phyloP scores from a whole-genome alignment of 192 early-diverging fungal species.

The Coemansia sp. region DNA sequence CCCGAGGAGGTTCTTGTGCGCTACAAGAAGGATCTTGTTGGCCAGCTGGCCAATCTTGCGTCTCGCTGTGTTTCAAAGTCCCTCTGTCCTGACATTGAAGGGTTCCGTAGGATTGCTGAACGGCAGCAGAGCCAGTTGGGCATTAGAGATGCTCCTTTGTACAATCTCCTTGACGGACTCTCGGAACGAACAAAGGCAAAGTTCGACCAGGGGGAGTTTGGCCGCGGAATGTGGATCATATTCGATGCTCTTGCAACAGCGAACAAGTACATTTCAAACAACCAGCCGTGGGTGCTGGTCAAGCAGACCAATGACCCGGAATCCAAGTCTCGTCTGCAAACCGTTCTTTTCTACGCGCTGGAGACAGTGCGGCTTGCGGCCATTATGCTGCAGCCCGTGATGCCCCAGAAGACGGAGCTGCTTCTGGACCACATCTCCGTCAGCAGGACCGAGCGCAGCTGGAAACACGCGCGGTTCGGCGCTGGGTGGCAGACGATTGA shows the following conservation, averaged over 20 bases:
- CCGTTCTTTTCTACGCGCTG: slow-evolving; percentile 70
- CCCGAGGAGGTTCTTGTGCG: slow-evolving; percentile 62
- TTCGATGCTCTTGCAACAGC: slow-evolving; percentile 67
- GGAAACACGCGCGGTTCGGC: slow-evolving; percentile 61
- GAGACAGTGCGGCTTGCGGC: slow-evolving; percentile 75
- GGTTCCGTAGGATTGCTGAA: slow-evolving; percentile 26
- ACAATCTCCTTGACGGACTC: slow-evolving; percentile 11
- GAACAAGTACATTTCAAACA: slow-evolving; percentile 70
- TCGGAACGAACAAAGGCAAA: slow-evolving; percentile 28
- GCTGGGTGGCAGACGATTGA: slow-evolving; percentile 57
- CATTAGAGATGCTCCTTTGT: slow-evolving; percentile 14
- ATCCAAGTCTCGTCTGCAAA: slow-evolving; percentile 54
- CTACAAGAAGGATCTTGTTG: slow-evolving; percentile 77
- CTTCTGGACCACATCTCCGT: slow-evolving; percentile 72
- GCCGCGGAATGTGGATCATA: slow-evolving; percentile 60
- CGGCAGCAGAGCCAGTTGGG: slow-evolving; percentile 6
- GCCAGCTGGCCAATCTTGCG: slow-evolving; percentile 83
- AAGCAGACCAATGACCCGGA: slow-evolving; percentile 45
- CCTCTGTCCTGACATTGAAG: slow-evolving; percentile 26
- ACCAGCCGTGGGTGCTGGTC: slow-evolving; percentile 81
- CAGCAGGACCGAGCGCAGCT: slow-evolving; percentile 57
- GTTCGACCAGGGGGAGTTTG: slow-evolving; percentile 64
- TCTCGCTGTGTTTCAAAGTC: slow-evolving; percentile 63
- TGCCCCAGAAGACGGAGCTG: slow-evolving; percentile 72
- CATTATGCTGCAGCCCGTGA: slow-evolving; percentile 79